A percentile compares a stretch with the other conserved stretches of the same genome.
These are phyloP conservation scores for Suillus plorans DNA, from an alignment of 768 basidiomycete genomes.

Conservation along the genomic window DNA sequence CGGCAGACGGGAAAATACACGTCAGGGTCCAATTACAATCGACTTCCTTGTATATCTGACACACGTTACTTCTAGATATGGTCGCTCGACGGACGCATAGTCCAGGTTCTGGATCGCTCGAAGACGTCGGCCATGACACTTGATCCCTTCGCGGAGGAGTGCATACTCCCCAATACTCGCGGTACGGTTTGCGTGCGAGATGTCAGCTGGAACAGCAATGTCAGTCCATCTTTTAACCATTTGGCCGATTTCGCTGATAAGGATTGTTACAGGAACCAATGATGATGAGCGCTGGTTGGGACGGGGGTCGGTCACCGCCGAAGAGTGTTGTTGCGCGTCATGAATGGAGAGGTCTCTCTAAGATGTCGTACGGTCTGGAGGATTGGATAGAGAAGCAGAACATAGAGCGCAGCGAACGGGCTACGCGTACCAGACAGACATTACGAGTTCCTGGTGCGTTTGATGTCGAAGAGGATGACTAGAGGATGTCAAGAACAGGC, in stretches of 20 bases:
- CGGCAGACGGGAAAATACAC: conserved; percentile 82
- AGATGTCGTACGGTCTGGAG: conserved; percentile 63
- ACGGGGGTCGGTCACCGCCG: conserved; percentile 40
- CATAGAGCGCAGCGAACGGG: conserved; percentile 32
- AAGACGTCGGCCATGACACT: conserved; percentile 66
- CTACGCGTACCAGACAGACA: conserved; percentile 9
- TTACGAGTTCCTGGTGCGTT: conserved; percentile 29
- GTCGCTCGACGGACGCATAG: conserved; percentile 87
- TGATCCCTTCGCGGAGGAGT: conserved; percentile 70
- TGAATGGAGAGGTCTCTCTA: conserved; percentile 92
- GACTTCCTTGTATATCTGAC: conserved; percentile 7
- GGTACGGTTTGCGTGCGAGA: conserved; percentile 74
- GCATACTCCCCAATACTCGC: conserved; percentile 22
- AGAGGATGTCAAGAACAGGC: conserved; percentile 1
- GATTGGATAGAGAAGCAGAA: conserved; percentile 68
- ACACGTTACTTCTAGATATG: conserved; percentile 63
- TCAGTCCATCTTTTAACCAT: neutral
- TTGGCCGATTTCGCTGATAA: conserved; percentile 1
- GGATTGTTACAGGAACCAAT: conserved; percentile 65
- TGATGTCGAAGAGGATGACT: conserved; percentile 18
- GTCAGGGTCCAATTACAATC: conserved; percentile 40
- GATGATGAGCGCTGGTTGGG: conserved; percentile 92
- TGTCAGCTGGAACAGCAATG: conserved; percentile 87
- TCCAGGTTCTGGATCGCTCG: conserved; percentile 82
- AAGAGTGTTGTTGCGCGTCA: conserved; percentile 82